Base-by-base conservation (phyloP, 2,329 filamentous ascomycete genomes). In the Xylariales sp. region DNA sequence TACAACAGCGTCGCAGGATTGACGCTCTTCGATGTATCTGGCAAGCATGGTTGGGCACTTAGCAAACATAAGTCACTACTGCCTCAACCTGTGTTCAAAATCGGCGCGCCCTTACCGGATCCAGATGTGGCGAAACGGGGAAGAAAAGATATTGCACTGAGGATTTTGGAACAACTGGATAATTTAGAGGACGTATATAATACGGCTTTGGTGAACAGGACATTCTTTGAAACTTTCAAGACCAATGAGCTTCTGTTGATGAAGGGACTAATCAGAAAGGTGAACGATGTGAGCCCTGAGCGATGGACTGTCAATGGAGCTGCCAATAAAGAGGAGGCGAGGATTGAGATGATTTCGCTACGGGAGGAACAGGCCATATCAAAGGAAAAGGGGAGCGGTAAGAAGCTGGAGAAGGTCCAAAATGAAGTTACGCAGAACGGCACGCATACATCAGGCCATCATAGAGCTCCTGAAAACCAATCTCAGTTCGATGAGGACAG, bases 1-100 rank as follows among this genome's bases (percentile, higher is more conserved):
- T 73, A 68, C 43, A 73, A 73, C 40, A 74, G 71, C 40, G 62
- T 77, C 3, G 53, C 57, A 5, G 74, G 73, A 0, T 46, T 77
- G 4, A 74, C 70, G 2, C 59, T 77, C 0, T 58, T 64, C 33
- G 72, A 76, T 21, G 64, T 76, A 1, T 70, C 65, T 12, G 70
- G 71, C 0, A 63, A 62, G 28, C 68, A 70, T 22, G 73, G 71
- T 4, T 76, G 72, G 73, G 72, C 62, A 0, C 45, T 76, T 3
- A 71, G 68, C 3, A 68, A 66, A 48, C 56, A 67, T 38, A 51
- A 49, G 27, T 55, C 57, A 25, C 40, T 51, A 2, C 59, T 65
- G 42, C 65, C 63, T 3, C 65, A 71, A 50, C 48, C 49, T 2
- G 54, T 63, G 11, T 31, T 51, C 36, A 41, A 6, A 11, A 14